These are phyloP conservation scores for Lentinula boryana DNA, from an alignment of 768 basidiomycete species.

Conservation along the genomic window DNA sequence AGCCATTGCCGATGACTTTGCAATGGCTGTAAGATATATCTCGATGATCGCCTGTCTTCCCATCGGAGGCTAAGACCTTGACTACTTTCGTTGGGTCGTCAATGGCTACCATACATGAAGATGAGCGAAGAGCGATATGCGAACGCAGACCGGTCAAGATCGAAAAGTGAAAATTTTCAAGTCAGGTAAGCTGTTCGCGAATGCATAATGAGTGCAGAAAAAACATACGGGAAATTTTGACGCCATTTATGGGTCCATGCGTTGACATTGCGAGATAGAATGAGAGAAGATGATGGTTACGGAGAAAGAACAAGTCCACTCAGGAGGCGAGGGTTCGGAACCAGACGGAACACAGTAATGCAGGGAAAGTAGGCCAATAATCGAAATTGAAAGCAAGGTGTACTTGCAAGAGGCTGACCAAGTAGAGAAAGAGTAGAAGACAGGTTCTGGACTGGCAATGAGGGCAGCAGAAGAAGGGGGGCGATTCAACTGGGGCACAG, in stretches of 20 bases:
- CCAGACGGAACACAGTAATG: not conserved
- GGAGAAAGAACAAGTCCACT: constrained; percentile 1
- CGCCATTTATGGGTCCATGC: constrained; percentile 81
- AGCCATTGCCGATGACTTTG: constrained; percentile 98
- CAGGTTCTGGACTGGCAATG: not conserved
- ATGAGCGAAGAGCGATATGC: constrained; percentile 25
- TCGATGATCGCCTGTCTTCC: constrained; percentile 84
- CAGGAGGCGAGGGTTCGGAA: not conserved
- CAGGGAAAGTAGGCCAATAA: not conserved
- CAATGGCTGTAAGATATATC: constrained; percentile 94
- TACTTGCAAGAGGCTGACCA: not conserved
- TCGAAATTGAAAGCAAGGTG: not conserved
- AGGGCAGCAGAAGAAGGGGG: not conserved
- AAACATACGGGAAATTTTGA: constrained; percentile 78
- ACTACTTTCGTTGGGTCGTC: constrained; percentile 97
- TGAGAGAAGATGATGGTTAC: not conserved
- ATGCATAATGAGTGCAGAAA: constrained; percentile 8
- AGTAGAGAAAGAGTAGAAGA: not conserved
- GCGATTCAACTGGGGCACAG: not conserved
- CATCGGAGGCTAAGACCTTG: constrained; percentile 92
- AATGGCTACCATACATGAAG: constrained; percentile 44
- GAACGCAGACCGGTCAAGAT: constrained; percentile 20
- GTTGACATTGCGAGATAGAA: constrained; percentile 47
- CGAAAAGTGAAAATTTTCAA: constrained; percentile 7
- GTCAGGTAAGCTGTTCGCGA: constrained; percentile 8